A percentile compares a stretch with the other conserved stretches of the same genome.
These are phyloP conservation scores for Backusella australiensis DNA, from an alignment of 192 early-diverging fungal species.

Conservation along the genomic window DNA sequence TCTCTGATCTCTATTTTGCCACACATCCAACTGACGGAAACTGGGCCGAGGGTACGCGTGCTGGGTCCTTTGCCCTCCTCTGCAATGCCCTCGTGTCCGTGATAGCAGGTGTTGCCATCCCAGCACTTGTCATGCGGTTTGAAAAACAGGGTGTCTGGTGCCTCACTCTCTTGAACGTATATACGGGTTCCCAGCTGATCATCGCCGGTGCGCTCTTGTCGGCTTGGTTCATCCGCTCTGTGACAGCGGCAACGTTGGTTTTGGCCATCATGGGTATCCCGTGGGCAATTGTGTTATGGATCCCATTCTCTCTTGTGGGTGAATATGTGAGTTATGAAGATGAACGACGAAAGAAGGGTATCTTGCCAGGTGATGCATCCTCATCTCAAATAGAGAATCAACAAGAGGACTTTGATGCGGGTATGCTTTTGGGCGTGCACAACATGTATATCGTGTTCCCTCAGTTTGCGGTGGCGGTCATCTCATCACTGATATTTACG, in stretches of 20 bases:
- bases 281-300: conserved; percentile 90
- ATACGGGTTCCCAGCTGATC: conserved; percentile 67
- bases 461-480: conserved; percentile 83
- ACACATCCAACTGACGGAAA: conserved; percentile 32
- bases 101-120: conserved; percentile 59
- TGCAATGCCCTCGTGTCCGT: conserved; percentile 75
- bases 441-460: conserved; percentile 95
- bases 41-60: conserved; percentile 62
- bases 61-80: conserved; percentile 87
- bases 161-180: conserved; percentile 60
- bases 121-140: conserved; percentile 39
- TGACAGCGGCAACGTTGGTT: conserved; percentile 60
- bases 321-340: conserved; percentile 62
- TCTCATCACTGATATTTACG: conserved; percentile 57
- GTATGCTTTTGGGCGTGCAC: conserved; percentile 87
- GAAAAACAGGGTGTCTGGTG: conserved; percentile 5
- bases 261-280: conserved; percentile 79
- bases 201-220: conserved; percentile 66
- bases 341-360: conserved; percentile 22
- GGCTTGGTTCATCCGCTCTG: conserved; percentile 58
- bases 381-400: neutral
- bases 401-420: conserved; percentile 49
- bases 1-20: conserved; percentile 54
- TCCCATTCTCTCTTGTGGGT: conserved; percentile 89
- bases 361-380: neutral